Conservation (phyloP, 371 early-diverging fungal species). For the Polyrhizophydium stewartii region DNA sequence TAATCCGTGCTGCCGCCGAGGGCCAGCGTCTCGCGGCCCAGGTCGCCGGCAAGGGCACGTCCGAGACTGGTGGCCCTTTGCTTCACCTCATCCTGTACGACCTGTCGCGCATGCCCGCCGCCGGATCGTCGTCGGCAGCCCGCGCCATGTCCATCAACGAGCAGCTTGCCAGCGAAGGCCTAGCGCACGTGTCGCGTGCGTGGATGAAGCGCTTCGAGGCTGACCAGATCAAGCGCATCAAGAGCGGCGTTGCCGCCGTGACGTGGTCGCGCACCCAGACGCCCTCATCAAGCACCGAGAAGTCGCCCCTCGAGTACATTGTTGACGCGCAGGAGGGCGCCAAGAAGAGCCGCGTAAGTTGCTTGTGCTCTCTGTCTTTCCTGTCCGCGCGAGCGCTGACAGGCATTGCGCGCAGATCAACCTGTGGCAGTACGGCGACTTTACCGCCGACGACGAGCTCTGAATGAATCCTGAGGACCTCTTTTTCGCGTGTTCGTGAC, state of each 20-base stretch:
- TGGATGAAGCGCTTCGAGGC: constrained; percentile 16
- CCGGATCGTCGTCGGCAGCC: constrained; percentile 34
- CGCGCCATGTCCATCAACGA: constrained; percentile 68
- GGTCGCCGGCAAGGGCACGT: constrained; percentile 45
- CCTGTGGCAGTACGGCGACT: constrained; percentile 89
- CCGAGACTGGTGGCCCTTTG: constrained; percentile 24
- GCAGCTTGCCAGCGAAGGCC: constrained; percentile 72
- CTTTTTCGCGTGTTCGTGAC: too few species aligned
- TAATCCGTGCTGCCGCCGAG: constrained; percentile 62
- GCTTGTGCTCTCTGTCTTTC: constrained; percentile 2
- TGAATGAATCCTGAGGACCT: too few species aligned
- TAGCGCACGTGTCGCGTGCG: constrained; percentile 56
- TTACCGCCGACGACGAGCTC: constrained; percentile 62
- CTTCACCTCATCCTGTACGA: constrained; percentile 73
- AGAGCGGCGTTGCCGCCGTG: constrained; percentile 47
- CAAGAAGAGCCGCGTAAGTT: constrained; percentile 59
- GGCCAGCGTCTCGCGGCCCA: constrained; percentile 72
- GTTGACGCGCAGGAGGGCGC: constrained; percentile 54
- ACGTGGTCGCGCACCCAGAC: constrained; percentile 1
- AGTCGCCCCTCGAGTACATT: constrained; percentile 47
- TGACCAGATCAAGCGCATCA: constrained; percentile 13
- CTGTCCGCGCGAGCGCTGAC: not conserved
- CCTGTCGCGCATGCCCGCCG: constrained; percentile 43
- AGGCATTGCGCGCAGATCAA: constrained; percentile 41
- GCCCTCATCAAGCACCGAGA: constrained; percentile 28